Evolutionary conservation across 768 basidiomycete species (phyloP).

Genomic region (Suillus ampliporus): DNA sequence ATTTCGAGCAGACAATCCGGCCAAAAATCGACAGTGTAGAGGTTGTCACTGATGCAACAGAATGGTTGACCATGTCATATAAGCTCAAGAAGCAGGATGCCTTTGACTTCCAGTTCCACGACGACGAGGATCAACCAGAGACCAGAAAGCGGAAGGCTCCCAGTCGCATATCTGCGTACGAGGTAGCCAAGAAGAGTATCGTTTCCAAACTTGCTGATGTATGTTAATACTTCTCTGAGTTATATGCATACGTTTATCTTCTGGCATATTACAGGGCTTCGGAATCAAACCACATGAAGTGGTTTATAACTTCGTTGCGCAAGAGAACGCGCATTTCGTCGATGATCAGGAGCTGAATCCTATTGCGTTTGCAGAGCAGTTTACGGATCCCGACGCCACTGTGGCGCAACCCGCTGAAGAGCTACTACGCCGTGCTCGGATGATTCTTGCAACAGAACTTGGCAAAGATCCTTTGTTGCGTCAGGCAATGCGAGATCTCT

Average conservation of each 20-base stretch:
- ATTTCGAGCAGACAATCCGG: constrained; percentile 74
- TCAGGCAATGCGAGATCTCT: constrained; percentile 74
- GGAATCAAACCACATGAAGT: constrained; percentile 84
- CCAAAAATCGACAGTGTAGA: constrained; percentile 82
- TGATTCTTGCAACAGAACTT: constrained; percentile 88
- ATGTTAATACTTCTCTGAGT: constrained; percentile 27
- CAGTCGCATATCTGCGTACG: constrained; percentile 83
- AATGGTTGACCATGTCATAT: constrained; percentile 90
- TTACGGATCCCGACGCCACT: constrained; percentile 67
- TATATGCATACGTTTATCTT: not conserved
- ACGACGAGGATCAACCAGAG: constrained; percentile 59
- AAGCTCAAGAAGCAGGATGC: constrained; percentile 71
- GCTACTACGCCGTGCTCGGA: constrained; percentile 71
- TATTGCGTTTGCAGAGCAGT: constrained; percentile 84
- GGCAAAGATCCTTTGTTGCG: constrained; percentile 92
- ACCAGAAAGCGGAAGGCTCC: constrained; percentile 78
- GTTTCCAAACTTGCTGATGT: constrained; percentile 84
- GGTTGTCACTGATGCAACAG: constrained; percentile 86
- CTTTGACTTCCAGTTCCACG: constrained; percentile 69
- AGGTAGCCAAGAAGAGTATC: constrained; percentile 80
- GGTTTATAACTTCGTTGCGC: constrained; percentile 79
- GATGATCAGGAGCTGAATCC: constrained; percentile 87
- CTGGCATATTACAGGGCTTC: constrained; percentile 61
- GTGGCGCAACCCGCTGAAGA: constrained; percentile 68
- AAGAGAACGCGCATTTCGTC: constrained; percentile 66